Conservation (phyloP, 805 yeast species). For the Komagataella populi region DNA sequence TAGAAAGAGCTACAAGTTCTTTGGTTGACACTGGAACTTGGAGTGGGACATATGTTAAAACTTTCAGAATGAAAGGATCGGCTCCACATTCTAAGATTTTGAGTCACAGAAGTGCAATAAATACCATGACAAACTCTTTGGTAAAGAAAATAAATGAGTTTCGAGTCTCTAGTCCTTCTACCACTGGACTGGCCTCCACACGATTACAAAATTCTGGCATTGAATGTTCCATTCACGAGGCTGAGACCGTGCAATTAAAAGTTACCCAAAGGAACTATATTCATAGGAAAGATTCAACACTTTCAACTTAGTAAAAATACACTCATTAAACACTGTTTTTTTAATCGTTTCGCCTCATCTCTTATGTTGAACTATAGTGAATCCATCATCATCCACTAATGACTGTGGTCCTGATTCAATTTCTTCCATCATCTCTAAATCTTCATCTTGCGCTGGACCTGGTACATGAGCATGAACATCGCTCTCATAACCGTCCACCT, state of each 20-base stretch:
- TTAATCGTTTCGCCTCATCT: constrained; percentile 28
- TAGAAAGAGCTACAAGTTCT: constrained; percentile 8
- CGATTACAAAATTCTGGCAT: background rate
- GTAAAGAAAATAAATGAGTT: constrained; percentile 34
- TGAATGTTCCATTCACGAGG: background rate
- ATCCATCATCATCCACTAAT: constrained; percentile 86
- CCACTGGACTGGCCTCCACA: background rate
- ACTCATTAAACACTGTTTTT: background rate
- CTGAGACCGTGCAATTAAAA: constrained; percentile 1
- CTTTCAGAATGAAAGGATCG: constrained; percentile 22
- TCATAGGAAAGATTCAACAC: background rate
- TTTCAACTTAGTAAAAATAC: background rate
- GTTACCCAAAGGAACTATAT: constrained; percentile 5
- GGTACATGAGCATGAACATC: constrained; percentile 19
- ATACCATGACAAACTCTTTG: constrained; percentile 31
- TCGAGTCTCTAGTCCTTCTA: constrained; percentile 11
- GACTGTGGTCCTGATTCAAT: constrained; percentile 34
- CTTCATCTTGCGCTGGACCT: constrained; percentile 16
- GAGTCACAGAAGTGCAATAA: constrained; percentile 29
- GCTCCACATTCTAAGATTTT: constrained; percentile 11
- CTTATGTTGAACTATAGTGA: constrained; percentile 71
- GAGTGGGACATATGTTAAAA: constrained; percentile 26
- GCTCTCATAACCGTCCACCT: constrained; percentile 31
- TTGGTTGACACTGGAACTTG: constrained; percentile 23
- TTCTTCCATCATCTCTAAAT: constrained; percentile 23